phyloP scores from a whole-genome alignment of 306 rosid species.

The Cyamopsis tetragonoloba region DNA sequence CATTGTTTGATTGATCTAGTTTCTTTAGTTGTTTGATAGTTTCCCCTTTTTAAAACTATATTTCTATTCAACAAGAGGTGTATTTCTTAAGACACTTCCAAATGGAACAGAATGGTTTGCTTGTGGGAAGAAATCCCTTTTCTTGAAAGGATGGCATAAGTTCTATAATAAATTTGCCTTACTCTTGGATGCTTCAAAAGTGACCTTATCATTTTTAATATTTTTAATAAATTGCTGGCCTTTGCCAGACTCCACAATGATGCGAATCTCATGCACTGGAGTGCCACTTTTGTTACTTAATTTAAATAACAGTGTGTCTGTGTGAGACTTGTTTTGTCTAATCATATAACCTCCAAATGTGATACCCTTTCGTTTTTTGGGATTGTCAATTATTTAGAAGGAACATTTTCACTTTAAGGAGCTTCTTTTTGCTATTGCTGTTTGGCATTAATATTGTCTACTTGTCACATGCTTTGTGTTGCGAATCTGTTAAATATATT shows the following conservation, averaged over 20 bases:
- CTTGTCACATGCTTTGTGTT: too few relatives aligned
- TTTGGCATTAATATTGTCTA: neutral
- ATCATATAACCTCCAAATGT: neutral
- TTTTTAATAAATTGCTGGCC: neutral
- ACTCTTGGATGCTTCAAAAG: neutral
- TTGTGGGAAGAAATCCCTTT: constrained; percentile 17
- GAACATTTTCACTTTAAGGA: neutral
- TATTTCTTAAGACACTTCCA: neutral
- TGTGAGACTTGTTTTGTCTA: neutral
- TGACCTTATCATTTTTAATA: neutral
- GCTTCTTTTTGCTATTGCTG: neutral
- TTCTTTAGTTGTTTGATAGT: neutral
- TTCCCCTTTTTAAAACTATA: neutral
- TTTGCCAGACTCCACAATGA: neutral
- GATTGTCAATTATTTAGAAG: neutral
- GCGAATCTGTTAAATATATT: too few relatives aligned
- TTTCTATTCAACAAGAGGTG: neutral
- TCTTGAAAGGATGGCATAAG: neutral
- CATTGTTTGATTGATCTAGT: neutral
- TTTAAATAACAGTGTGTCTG: neutral
- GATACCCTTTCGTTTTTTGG: neutral
- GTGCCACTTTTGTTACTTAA: constrained; percentile 1
- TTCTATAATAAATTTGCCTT: neutral
- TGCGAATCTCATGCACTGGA: neutral
- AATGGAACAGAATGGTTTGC: neutral